Base-by-base conservation (phyloP, 1,139 yeast species). In the Yamadazyma sp. region DNA sequence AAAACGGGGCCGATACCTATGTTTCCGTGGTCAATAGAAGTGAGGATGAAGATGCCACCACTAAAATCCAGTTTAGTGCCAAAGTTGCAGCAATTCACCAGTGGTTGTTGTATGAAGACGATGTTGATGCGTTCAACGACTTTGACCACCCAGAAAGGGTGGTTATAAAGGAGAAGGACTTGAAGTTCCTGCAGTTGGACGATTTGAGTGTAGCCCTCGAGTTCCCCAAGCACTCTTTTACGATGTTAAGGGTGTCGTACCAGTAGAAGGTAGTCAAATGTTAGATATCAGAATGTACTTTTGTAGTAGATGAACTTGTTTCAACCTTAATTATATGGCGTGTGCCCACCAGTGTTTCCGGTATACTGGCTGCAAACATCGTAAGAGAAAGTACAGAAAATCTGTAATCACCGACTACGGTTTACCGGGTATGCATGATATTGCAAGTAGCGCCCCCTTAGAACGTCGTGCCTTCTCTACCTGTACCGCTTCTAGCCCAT, bases 11-110 rank as follows among this genome's bases (percentile, higher is more conserved):
- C 24, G 44, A 38, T n/a, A 17, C 29, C 16, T 48, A 45, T 29
- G 25, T 61, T 24, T 59, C 66, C 1, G 56, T 61, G 11, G 62
- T 57, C 17, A 61, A 61, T 38, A 50, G 63, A 40, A 38, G 52
- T 29, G 45, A 47, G 31, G 45, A 43, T 3, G 52, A 56, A 27
- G 56, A 54, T 35, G 43, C 62, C 3, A 29, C 35, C 1, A 51
- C 61, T 4, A 45, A 39, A 9, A 41, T 61, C 20, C 22, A 23
- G 12, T 43, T 61, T 25, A 44, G 50, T 23, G 29, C 35, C 7
- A 45, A 47, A 21, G 40, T 41, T 3, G 34, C 40, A 7, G 41
- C 39, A 12, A 41, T 57, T 23, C 41, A 45, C 28, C 31, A 34
- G 28, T 57, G 57, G 57, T 41, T 48, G 3, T 40, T 60, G 28